A percentile compares a stretch with the other conserved stretches of the same genome.
phyloP scores from a whole-genome alignment of 2,329 filamentous ascomycete genomes.

The Trichophyton simii region DNA sequence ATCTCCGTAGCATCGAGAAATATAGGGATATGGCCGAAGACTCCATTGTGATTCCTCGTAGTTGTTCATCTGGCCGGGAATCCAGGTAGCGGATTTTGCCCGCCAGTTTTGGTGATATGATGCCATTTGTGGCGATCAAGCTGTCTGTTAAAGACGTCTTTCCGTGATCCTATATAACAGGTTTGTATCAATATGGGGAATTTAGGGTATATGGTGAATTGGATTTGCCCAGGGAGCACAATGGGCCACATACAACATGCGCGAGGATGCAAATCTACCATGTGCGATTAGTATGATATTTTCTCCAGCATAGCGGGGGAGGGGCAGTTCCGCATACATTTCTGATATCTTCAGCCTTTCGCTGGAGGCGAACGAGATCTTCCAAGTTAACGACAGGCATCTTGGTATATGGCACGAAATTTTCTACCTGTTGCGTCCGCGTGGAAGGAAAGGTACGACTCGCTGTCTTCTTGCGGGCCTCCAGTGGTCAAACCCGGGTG shows the following conservation, averaged over 20 bases:
- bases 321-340: conserved; percentile 53
- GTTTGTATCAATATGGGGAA: conserved; percentile 6
- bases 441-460: neutral
- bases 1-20: conserved; percentile 77
- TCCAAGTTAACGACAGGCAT: conserved; percentile 92
- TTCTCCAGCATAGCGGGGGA: conserved; percentile 16
- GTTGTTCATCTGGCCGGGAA: conserved; percentile 88
- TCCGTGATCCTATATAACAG: conserved; percentile 63
- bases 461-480: neutral
- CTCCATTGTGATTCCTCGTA: conserved; percentile 98
- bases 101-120: conserved; percentile 93
- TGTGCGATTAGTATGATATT: conserved; percentile 6
- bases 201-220: neutral
- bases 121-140: conserved; percentile 94
- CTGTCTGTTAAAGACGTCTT: conserved; percentile 96
- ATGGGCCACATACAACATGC: conserved; percentile 54
- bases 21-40: conserved; percentile 94
- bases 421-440: neutral
- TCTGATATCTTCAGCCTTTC: conserved; percentile 74
- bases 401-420: conserved; percentile 20
- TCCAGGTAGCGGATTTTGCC: conserved; percentile 97
- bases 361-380: conserved; percentile 80
- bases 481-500: neutral
- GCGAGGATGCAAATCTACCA: conserved; percentile 81
- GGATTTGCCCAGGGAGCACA: neutral